Conservation (phyloP, 2,329 filamentous ascomycete species). For the Aschersonia sp. region DNA sequence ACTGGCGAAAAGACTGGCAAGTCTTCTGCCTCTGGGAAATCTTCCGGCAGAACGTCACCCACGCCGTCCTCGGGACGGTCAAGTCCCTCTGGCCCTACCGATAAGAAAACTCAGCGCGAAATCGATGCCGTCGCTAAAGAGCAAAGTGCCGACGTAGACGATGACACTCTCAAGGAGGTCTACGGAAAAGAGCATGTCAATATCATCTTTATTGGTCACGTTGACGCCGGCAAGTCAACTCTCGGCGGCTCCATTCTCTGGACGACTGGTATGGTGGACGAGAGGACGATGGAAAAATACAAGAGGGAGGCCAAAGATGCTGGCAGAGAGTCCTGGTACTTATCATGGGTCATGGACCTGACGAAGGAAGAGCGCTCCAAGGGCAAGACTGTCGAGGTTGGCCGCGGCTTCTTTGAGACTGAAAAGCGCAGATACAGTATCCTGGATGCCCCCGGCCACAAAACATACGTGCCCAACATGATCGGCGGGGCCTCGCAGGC, state of each 20-base stretch:
- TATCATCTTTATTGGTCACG: slow-evolving; percentile 95
- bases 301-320: slow-evolving; percentile 92
- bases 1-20: slow-evolving; percentile 49
- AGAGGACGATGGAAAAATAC: slow-evolving; percentile 96
- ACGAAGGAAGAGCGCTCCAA: slow-evolving; percentile 93
- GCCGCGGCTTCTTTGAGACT: slow-evolving; percentile 90
- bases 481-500: slow-evolving; percentile 89
- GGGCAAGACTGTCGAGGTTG: slow-evolving; percentile 97
- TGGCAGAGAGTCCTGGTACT: slow-evolving; percentile 94
- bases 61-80: slow-evolving; percentile 72
- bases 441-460: slow-evolving; percentile 91
- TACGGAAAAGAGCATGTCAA: slow-evolving; percentile 91
- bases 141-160: slow-evolving; percentile 58
- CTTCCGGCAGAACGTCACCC: slow-evolving; percentile 61
- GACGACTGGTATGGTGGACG: slow-evolving; percentile 96
- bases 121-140: slow-evolving; percentile 76
- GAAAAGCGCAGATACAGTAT: slow-evolving; percentile 95
- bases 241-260: slow-evolving; percentile 88
- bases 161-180: slow-evolving; percentile 74
- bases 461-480: slow-evolving; percentile 97
- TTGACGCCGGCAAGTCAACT: slow-evolving; percentile 96
- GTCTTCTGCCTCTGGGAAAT: slow-evolving; percentile 23
- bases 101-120: slow-evolving; percentile 44
- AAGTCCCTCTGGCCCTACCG: slow-evolving; percentile 49
- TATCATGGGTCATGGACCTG: slow-evolving; percentile 95